Conservation (phyloP, 345 rosid species). For the Geranium brycei region DNA sequence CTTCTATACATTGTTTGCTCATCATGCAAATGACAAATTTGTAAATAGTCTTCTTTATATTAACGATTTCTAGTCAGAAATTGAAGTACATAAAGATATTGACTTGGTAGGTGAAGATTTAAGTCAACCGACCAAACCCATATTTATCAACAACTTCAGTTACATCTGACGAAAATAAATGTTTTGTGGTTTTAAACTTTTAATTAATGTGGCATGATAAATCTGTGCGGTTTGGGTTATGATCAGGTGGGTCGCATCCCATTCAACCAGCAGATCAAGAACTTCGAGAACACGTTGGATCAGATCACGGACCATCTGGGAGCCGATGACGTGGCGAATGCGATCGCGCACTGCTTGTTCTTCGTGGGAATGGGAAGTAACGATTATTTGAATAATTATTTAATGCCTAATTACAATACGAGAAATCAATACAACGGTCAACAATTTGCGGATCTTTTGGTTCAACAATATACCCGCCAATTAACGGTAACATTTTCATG, state of each 20-base stretch:
- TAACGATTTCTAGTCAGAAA: no score
- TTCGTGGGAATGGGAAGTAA: slow-evolving; percentile 97
- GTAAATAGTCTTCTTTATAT: no score
- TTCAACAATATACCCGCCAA: slow-evolving; percentile 50
- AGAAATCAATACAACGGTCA: slow-evolving; percentile 49
- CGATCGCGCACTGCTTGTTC: slow-evolving; percentile 49
- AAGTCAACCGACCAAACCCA: neutral
- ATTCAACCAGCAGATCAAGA: slow-evolving; percentile 64
- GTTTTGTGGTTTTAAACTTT: no score
- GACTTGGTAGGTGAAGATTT: neutral
- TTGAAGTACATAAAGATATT: neutral
- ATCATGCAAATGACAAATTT: no score
- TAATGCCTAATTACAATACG: slow-evolving; percentile 87
- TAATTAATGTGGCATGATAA: no score
- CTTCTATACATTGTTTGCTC: no score
- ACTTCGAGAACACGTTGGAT: slow-evolving; percentile 64
- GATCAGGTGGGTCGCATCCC: slow-evolving; percentile 82
- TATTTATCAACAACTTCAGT: no score
- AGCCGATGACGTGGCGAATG: slow-evolving; percentile 32
- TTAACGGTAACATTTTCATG: slow-evolving; percentile 35
- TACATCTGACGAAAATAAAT: neutral
- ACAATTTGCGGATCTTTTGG: slow-evolving; percentile 66
- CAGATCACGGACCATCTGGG: slow-evolving; percentile 54
- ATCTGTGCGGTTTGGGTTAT: neutral
- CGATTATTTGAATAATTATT: slow-evolving; percentile 87